Evolutionary conservation across 306 rosid genomes (phyloP), one percentile per base, ranked within the genome.

Genomic region (Cicer chorassanicum): DNA sequence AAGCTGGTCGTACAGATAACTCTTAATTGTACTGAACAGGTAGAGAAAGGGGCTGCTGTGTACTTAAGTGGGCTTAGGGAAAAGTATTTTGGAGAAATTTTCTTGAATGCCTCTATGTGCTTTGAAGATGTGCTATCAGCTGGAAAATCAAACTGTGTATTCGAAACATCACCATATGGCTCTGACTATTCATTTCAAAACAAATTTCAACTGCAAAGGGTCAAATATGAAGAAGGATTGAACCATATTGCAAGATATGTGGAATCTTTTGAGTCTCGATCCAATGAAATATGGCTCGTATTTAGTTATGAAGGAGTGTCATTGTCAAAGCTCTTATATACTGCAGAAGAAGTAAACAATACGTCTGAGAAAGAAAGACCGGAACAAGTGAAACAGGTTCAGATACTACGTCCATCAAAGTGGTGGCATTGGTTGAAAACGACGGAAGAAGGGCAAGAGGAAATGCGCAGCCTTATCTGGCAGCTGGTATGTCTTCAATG

Each of bases 351-450:
- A 70, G 74, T 68, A 62, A 64, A 81, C 43, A 69, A 41, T 39
- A 59, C 80, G 66, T 56, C 82, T 8, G 89, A 79, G 61, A 87
- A 82, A 56, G 88, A 83, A 80, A 83, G 54, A 63, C 70, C 55
- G 82, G 92, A 87, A 71, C 78, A 88, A 6, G 86, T 11, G 62
- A 84, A 89, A 72, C 87, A 82, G 73, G 87, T 79, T 60, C 94
- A 81, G 78, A 84, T 93, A 45, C 74, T 93, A 41, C 89, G 60
- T 51, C 96, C 96, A 72, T 93, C 98, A 18, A 91, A 93, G 73
- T 93, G 98, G 97, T 93, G 97, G 98, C 96, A 86, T 82, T 91
- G 98, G 97, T 85, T 93, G 84, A 93, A 91, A 87, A 91, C 92
- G 18, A 88, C 98, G 16, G 87, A 89, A 84, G 91, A 89, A 82